These are phyloP conservation scores for Eragrostis nindensis DNA, from an alignment of 176 grass and related monocot genomes.

Conservation along the genomic window DNA sequence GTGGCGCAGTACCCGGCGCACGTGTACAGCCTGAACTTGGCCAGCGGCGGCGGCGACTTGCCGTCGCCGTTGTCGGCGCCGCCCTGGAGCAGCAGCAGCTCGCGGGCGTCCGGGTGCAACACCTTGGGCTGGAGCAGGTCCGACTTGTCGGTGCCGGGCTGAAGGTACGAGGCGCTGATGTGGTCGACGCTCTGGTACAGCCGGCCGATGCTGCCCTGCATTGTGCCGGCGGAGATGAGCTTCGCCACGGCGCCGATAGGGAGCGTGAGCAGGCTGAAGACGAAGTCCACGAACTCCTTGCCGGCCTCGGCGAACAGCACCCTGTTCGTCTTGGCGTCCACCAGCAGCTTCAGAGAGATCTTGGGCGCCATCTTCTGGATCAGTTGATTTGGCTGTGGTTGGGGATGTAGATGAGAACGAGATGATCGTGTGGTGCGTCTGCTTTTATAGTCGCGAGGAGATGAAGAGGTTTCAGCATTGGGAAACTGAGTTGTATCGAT, in stretches of 20 bases:
- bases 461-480: neutral
- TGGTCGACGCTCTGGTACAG: constrained; percentile 49
- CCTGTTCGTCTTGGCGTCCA: constrained; percentile 42
- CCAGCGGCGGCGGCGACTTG: neutral
- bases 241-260: constrained; percentile 50
- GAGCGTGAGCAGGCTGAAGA: constrained; percentile 41
- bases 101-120: constrained; percentile 23
- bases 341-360: constrained; percentile 46
- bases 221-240: constrained; percentile 40
- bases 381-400: too few species aligned
- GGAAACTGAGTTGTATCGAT: too few species aligned
- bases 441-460: neutral
- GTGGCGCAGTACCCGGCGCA: constrained; percentile 34
- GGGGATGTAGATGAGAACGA: too few species aligned
- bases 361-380: constrained; percentile 37
- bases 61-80: neutral
- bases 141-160: neutral
- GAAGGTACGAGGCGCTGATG: constrained; percentile 28
- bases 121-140: constrained; percentile 46
- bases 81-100: constrained; percentile 34
- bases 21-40: constrained; percentile 41
- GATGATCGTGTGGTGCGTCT: too few species aligned
- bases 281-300: constrained; percentile 63
- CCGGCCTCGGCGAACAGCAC: constrained; percentile 46
- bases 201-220: constrained; percentile 44